Conservation (phyloP, 1,139 yeast genomes). For the Pichia sp. region DNA sequence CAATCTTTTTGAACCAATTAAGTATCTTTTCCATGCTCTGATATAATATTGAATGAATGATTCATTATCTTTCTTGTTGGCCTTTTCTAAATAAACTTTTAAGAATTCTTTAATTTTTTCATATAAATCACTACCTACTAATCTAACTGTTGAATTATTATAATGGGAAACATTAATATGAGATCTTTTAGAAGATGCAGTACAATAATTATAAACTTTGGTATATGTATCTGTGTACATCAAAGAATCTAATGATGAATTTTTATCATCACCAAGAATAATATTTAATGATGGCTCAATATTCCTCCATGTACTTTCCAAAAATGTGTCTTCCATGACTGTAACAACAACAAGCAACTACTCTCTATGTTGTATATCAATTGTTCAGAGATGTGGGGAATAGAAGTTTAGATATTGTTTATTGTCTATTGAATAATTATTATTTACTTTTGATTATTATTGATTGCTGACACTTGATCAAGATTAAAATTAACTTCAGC, state of each 20-base stretch:
- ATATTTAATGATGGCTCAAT: constrained; percentile 69
- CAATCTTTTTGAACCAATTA: constrained; percentile 86
- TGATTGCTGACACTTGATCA: too few relatives aligned
- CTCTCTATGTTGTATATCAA: too few relatives aligned
- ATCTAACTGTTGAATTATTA: constrained; percentile 29
- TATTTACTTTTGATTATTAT: too few relatives aligned
- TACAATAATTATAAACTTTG: constrained; percentile 91
- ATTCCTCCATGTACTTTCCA: constrained; percentile 68
- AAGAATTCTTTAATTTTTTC: constrained; percentile 63
- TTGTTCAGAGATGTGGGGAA: too few relatives aligned
- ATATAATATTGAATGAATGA: constrained; percentile 80
- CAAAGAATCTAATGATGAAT: constrained; percentile 59
- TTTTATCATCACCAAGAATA: constrained; percentile 62
- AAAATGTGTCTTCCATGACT: constrained; percentile 17
- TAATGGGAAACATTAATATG: constrained; percentile 27
- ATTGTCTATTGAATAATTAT: too few relatives aligned
- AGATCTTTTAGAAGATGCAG: constrained; percentile 50
- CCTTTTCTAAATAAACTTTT: constrained; percentile 48
- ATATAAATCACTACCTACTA: constrained; percentile 88
- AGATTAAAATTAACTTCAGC: too few relatives aligned
- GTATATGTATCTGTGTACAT: constrained; percentile 69
- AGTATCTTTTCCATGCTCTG: constrained; percentile 79
- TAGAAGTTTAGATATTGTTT: too few relatives aligned
- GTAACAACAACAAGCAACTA: too few relatives aligned
- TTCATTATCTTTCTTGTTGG: constrained; percentile 49